Percentiles rank a stretch among this genome's conserved stretches.
phyloP scores from a whole-genome alignment of 2,329 filamentous ascomycete genomes.

The Blumeria graminis region DNA sequence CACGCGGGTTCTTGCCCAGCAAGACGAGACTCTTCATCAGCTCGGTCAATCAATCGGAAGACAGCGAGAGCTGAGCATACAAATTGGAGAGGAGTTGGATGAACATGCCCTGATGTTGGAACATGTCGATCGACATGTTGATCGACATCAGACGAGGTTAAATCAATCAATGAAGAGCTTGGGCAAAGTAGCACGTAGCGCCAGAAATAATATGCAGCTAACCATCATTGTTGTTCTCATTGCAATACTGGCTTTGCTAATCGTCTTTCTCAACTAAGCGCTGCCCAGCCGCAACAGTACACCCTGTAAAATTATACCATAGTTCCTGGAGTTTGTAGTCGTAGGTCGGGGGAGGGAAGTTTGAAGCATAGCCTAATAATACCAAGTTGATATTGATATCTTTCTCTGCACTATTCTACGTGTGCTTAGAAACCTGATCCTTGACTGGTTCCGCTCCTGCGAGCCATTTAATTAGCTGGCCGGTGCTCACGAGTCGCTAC shows the following conservation, averaged over 20 bases:
- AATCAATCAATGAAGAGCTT: slow-evolving; percentile 51
- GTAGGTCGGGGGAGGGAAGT: too few species aligned
- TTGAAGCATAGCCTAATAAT: too few species aligned
- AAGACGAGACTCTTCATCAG: slow-evolving; percentile 79
- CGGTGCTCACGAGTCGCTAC: neutral
- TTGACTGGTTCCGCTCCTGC: slow-evolving; percentile 12
- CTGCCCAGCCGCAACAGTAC: too few species aligned
- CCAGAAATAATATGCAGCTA: slow-evolving; percentile 66
- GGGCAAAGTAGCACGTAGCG: slow-evolving; percentile 45
- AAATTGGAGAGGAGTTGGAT: slow-evolving; percentile 90
- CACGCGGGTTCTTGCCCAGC: slow-evolving; percentile 53
- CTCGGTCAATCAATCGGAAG: slow-evolving; percentile 69
- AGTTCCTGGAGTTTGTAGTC: too few species aligned
- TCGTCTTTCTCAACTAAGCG: slow-evolving; percentile 35
- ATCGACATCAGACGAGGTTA: slow-evolving; percentile 55
- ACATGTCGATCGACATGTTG: slow-evolving; percentile 62
- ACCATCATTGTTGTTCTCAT: slow-evolving; percentile 47
- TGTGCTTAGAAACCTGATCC: slow-evolving; percentile 1
- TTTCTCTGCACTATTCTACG: neutral
- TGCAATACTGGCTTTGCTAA: slow-evolving; percentile 39
- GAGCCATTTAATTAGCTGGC: neutral
- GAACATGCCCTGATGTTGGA: slow-evolving; percentile 73
- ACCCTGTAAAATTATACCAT: too few species aligned
- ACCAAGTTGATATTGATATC: too few species aligned
- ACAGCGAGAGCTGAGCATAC: slow-evolving; percentile 79